These are phyloP conservation scores for Penicillium tannophilum DNA, from an alignment of 495 filamentous ascomycete genomes.

Conservation along the genomic window DNA sequence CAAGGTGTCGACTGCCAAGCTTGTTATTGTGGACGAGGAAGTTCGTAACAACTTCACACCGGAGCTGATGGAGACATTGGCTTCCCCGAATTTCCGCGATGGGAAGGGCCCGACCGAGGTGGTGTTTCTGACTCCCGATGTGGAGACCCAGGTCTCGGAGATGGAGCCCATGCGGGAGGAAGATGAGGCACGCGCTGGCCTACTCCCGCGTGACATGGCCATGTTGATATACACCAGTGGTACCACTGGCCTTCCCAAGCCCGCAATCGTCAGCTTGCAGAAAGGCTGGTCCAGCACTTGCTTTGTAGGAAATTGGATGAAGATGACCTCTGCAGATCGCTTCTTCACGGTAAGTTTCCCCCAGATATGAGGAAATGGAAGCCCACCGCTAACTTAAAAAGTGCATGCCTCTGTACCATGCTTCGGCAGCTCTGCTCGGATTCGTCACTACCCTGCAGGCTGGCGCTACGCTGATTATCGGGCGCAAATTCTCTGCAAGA, in stretches of 20 bases:
- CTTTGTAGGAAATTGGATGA: constrained; percentile 61
- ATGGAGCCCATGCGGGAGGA: constrained; percentile 62
- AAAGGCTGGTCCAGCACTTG: constrained; percentile 59
- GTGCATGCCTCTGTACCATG: constrained; percentile 96
- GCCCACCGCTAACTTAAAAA: neutral
- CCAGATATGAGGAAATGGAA: neutral
- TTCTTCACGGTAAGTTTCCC: constrained; percentile 70
- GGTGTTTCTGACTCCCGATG: constrained; percentile 60
- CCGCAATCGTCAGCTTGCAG: constrained; percentile 79
- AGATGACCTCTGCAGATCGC: constrained; percentile 60
- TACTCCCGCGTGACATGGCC: constrained; percentile 59
- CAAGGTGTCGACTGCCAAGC: constrained; percentile 63
- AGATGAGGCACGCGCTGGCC: constrained; percentile 59
- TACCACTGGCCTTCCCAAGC: constrained; percentile 90
- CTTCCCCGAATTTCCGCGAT: constrained; percentile 45
- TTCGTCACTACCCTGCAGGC: constrained; percentile 59
- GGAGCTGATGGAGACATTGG: constrained; percentile 47
- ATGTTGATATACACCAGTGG: constrained; percentile 85
- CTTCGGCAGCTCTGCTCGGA: constrained; percentile 75
- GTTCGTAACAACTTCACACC: constrained; percentile 54
- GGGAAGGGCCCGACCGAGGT: constrained; percentile 59
- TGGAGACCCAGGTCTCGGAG: constrained; percentile 62
- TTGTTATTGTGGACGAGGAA: constrained; percentile 77
- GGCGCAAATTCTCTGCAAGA: constrained; percentile 78
- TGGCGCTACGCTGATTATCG: constrained; percentile 69